Evolutionary conservation across 345 rosid species (phyloP).

Genomic region (Gossypium thurberi): DNA sequence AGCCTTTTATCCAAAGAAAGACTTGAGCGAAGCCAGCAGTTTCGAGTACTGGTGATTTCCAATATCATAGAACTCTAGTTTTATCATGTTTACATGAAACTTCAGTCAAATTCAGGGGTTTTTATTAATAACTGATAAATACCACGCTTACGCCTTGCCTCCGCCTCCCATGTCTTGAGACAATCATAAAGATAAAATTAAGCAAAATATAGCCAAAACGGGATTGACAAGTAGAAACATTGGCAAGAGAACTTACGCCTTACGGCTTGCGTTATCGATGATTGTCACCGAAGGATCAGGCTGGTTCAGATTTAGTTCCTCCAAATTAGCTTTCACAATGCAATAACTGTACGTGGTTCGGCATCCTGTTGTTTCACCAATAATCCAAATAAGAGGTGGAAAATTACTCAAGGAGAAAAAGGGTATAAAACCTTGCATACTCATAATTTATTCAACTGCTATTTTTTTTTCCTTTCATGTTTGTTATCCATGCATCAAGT

Average conservation of each 20-base stretch:
- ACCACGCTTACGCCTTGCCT: slow-evolving; percentile 77
- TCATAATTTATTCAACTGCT: too few species aligned
- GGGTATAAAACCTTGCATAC: neutral
- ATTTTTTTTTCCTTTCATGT: too few species aligned
- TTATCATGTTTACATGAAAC: neutral
- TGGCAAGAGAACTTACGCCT: slow-evolving; percentile 46
- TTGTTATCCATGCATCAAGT: too few species aligned
- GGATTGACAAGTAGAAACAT: slow-evolving; percentile 7
- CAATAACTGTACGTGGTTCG: slow-evolving; percentile 60
- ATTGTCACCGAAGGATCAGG: slow-evolving; percentile 76
- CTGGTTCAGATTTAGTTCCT: slow-evolving; percentile 61
- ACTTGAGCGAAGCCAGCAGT: too few species aligned
- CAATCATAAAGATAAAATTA: slow-evolving; percentile 56
- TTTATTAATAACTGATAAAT: slow-evolving; percentile 13
- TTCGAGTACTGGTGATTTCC: too few species aligned
- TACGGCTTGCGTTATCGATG: slow-evolving; percentile 40
- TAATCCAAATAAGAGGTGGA: slow-evolving; percentile 2
- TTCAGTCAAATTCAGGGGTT: neutral
- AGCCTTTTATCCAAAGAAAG: neutral
- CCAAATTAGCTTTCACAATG: slow-evolving; percentile 85
- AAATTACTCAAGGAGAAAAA: neutral
- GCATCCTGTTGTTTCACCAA: slow-evolving; percentile 60
- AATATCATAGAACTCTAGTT: neutral
- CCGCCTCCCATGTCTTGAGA: slow-evolving; percentile 67
- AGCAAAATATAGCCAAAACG: slow-evolving; percentile 19